Evolutionary conservation across 768 basidiomycete genomes (phyloP).

Genomic region (Vararia minispora): DNA sequence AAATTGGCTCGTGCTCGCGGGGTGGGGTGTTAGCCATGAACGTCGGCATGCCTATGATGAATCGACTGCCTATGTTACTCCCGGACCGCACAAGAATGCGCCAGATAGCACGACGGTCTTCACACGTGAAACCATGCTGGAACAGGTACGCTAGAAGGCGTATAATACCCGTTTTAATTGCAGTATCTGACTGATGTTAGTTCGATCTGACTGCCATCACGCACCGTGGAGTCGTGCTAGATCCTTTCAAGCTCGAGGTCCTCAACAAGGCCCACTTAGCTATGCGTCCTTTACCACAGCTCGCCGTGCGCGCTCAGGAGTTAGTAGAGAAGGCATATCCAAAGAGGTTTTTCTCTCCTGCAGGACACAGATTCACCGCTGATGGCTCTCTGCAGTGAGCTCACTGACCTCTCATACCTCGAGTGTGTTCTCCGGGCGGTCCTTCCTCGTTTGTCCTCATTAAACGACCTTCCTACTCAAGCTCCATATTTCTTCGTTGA

Average conservation of each 20-base stretch:
- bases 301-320: conserved; percentile 40
- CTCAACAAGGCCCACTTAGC: conserved; percentile 82
- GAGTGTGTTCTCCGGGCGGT: conserved; percentile 5
- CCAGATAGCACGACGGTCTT: conserved; percentile 59
- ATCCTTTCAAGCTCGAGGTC: conserved; percentile 69
- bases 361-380: background rate
- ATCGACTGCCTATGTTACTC: conserved; percentile 8
- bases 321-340: conserved; percentile 49
- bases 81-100: conserved; percentile 22
- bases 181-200: no score
- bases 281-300: no score
- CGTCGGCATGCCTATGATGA: conserved; percentile 17
- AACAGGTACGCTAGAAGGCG: no score
- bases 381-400: conserved; percentile 3
- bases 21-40: conserved; percentile 65
- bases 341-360: conserved; percentile 31
- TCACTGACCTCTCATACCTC: conserved; percentile 5
- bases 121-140: no score
- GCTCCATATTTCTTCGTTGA: conserved; percentile 73
- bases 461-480: conserved; percentile 58
- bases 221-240: conserved; percentile 75
- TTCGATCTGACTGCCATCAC: conserved; percentile 74
- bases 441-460: conserved; percentile 46
- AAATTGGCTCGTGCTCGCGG: conserved; percentile 92
- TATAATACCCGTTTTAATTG: no score